These are phyloP conservation scores for Diaporthe sp. DNA, from an alignment of 2,329 filamentous ascomycete species.

Conservation along the genomic window DNA sequence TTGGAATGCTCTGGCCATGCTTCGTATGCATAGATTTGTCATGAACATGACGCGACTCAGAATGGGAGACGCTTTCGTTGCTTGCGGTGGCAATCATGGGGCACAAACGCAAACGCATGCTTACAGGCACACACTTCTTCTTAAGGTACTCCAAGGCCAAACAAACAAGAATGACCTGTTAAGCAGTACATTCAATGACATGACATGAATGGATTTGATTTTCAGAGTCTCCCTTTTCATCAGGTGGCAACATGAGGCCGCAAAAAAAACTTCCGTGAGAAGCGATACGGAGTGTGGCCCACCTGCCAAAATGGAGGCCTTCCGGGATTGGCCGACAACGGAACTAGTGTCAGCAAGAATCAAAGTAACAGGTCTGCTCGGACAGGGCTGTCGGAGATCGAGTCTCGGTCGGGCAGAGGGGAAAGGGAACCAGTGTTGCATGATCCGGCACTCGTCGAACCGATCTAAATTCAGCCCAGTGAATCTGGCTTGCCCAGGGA, in stretches of 20 bases:
- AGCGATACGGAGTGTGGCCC: neutral
- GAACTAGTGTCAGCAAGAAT: neutral
- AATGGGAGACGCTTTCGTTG: neutral
- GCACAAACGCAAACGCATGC: neutral
- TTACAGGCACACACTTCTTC: neutral
- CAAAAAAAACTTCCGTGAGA: neutral
- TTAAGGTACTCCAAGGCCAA: neutral
- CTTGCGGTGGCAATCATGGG: neutral
- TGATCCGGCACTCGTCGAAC: conserved; percentile 13
- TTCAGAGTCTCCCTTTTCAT: no score
- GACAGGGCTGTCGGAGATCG: conserved; percentile 29
- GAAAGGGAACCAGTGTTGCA: neutral
- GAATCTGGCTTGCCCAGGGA: conserved; percentile 9
- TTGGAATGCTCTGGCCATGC: neutral
- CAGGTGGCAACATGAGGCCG: neutral
- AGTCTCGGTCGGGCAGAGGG: conserved; percentile 5
- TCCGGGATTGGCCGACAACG: conserved; percentile 22
- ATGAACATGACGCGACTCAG: neutral
- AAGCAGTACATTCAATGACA: neutral
- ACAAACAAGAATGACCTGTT: neutral
- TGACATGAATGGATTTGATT: neutral
- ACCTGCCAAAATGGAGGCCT: conserved; percentile 3
- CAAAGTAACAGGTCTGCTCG: conserved; percentile 2
- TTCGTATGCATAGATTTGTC: neutral
- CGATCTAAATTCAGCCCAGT: conserved; percentile 24